Base-by-base conservation (phyloP, 352 stramenopile species). In the Phytophthora sp. region DNA sequence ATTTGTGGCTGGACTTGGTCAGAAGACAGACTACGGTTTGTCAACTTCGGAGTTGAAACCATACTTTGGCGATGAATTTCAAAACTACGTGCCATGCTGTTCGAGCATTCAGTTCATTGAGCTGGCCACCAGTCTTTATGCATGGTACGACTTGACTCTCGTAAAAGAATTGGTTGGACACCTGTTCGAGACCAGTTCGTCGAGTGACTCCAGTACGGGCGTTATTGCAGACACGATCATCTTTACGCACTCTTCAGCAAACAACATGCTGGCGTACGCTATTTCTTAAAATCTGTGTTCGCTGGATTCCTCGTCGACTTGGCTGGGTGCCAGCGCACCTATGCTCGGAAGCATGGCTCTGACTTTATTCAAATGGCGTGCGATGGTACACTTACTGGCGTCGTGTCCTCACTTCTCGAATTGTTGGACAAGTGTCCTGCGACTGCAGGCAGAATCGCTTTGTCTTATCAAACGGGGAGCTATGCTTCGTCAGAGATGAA, bases 181-280 rank as follows among this genome's bases (percentile, higher is more conserved):
- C 18, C 54, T 71, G 3, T 38, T 84, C 1, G 31, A 62, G 21
- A 49, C 73, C 28, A 84, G 69, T 57, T 38, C 51, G 3, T 66
- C 49, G 10, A 87, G 69, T 53, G 44, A 66, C 31, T 5, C 23
- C 0, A 48, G 18, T 2, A 69, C 68, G 3, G 55, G 58, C 5
- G 66, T 62, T 23, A 74, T 87, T 58, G 45, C 67, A 37, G 58
- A 87, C 59, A 79, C 79, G 9, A 85, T 88, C 56, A 58, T 88
- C 28, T 63, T 86, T 9, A 62, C 66, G 5, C 76, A 90, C 55
- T 90, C 76, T 7, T 76, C 79, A 56, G 81, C 72, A 12, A 87
- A 84, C 42, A 46, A 79, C 26, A 79, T 83, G 62, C 31, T 87
- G 7, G 69, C 57, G 0, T 58, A 64, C 11, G 81, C 74, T 1